phyloP scores from a whole-genome alignment of 2,329 filamentous ascomycete species.

The Pezicula carpinea region DNA sequence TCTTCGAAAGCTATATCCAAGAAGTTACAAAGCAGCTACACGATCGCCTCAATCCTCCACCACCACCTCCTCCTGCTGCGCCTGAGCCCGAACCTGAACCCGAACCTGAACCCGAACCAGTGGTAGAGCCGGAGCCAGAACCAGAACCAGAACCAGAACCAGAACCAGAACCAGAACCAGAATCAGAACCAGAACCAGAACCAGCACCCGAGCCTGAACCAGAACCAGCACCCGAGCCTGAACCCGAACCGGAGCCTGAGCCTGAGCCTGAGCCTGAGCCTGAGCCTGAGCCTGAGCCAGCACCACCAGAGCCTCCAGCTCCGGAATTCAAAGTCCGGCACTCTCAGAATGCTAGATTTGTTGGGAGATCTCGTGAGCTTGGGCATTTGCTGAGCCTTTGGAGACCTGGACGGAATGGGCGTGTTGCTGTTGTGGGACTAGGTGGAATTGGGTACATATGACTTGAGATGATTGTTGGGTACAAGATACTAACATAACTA shows the following conservation, averaged over 20 bases:
- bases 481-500: constrained; percentile 3
- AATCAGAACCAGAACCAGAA: not conserved
- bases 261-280: constrained; percentile 4
- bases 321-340: constrained; percentile 15
- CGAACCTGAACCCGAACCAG: no score
- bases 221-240: not conserved
- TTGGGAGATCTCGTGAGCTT: constrained; percentile 14
- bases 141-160: constrained; percentile 1
- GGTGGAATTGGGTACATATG: constrained; percentile 20
- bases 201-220: no score
- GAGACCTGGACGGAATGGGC: constrained; percentile 15
- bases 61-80: no score
- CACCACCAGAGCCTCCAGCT: constrained; percentile 1
- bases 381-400: constrained; percentile 19
- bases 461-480: not conserved
- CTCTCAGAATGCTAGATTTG: constrained; percentile 17
- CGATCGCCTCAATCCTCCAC: no score
- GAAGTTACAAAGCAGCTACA: no score
- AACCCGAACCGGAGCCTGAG: not conserved
- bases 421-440: constrained; percentile 20
- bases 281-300: not conserved
- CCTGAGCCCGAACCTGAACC: no score
- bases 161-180: constrained; percentile 3
- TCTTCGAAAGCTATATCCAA: no score
- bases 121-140: no score